Evolutionary conservation across 2,329 filamentous ascomycete species (phyloP), one percentile per base, ranked within the genome.

Genomic region (Fusarium longipes): DNA sequence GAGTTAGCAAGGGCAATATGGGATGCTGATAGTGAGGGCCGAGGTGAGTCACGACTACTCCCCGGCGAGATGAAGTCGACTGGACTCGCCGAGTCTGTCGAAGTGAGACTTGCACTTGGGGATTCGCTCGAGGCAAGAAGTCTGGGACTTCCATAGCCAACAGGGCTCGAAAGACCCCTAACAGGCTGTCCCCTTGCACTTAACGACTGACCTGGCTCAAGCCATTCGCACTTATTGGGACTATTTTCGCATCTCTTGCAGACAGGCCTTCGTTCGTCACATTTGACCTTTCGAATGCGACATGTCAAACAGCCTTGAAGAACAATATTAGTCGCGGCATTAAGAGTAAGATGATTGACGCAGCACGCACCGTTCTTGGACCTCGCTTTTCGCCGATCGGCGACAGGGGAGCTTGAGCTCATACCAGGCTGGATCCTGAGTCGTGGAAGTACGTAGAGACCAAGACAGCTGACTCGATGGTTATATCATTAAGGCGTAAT

Each of bases 231-330:
- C 29, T 67, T 64, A 3, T 64, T 52, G 1, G 69, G 61, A 12
- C 67, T 53, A 17, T 61, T 67, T 24, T 64, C 53, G 11, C 69
- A 71, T 53, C 67, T 42, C 20, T 62, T 44, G 39, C 69, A 71
- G 15, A 68, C 40, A 0, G 69, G 69, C 5, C 69, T 49, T 25
- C 25, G 50, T 35, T 71, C 69, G 4, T 71, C 69, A 27, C 69
- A 72, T 25, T 71, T 71, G 27, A 71, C 69, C 29, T 71, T 71
- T 8, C 69, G 67, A 9, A 72, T 68, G 8, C 69, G 69, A 25
- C 69, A 71, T 2, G 69, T 71, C 27, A 71, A 27, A 45, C 69
- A 71, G 1, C 69, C 69, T 61, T 8, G 56, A 3, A 17, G 4
- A 11, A 4, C 22, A n/a, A 38, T 8, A 14, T 57, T 14, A 45